Evolutionary conservation across 208 protist genomes (phyloP).

Genomic region (Leishmania guyanensis): DNA sequence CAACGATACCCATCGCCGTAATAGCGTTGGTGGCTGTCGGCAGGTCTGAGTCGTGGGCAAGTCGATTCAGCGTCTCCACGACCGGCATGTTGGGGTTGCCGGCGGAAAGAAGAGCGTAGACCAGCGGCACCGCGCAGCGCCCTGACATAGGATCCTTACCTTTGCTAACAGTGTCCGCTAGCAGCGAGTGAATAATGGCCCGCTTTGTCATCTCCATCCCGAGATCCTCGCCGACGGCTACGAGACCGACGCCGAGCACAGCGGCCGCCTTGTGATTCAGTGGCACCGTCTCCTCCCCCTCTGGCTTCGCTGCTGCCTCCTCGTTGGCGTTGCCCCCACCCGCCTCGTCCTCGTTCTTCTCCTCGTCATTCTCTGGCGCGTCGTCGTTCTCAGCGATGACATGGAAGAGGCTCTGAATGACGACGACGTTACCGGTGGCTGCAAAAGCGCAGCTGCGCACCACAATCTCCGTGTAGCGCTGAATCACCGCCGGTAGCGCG

Average conservation of each 20-base stretch:
- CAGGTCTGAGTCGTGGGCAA: slow-evolving; percentile 97
- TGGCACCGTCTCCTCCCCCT: slow-evolving; percentile 35
- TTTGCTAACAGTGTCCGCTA: slow-evolving; percentile 89
- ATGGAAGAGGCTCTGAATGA: slow-evolving; percentile 97
- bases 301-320: background rate
- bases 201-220: slow-evolving; percentile 98
- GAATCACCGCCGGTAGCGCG: slow-evolving; percentile 73
- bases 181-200: slow-evolving; percentile 97
- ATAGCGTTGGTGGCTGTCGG: slow-evolving; percentile 96
- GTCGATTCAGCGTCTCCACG: slow-evolving; percentile 98
- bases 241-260: slow-evolving; percentile 97
- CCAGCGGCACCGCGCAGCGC: slow-evolving; percentile 97
- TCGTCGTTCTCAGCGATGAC: slow-evolving; percentile 94
- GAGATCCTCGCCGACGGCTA: slow-evolving; percentile 98
- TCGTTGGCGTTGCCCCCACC: slow-evolving; percentile 10
- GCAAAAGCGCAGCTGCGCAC: slow-evolving; percentile 98
- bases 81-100: slow-evolving; percentile 96
- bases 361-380: slow-evolving; percentile 39
- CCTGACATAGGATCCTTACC: slow-evolving; percentile 76
- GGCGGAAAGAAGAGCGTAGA: slow-evolving; percentile 96
- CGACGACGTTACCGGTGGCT: slow-evolving; percentile 98
- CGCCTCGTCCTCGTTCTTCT: slow-evolving; percentile 35
- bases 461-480: slow-evolving; percentile 92
- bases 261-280: slow-evolving; percentile 95
- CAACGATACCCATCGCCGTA: slow-evolving; percentile 96